phyloP scores from a whole-genome alignment of 2,329 filamentous ascomycete species.

The Phialocephala subalpina region DNA sequence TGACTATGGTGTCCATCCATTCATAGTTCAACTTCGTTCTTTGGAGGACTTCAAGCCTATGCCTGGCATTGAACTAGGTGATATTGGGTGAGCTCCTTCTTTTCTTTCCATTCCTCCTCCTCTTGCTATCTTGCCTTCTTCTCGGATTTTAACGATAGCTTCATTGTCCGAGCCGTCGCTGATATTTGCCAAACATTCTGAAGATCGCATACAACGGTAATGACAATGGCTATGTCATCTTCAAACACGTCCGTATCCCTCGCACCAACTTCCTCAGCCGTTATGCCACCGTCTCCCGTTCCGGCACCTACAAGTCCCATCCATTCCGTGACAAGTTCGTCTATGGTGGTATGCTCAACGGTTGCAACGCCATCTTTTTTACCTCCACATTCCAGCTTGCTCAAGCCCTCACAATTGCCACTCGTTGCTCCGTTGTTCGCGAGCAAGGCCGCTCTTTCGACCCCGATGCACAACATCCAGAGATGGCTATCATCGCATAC shows the following conservation, averaged over 20 bases:
- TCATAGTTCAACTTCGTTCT: conserved; percentile 43
- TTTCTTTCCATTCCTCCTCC: background rate
- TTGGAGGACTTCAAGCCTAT: conserved; percentile 38
- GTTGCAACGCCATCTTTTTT: conserved; percentile 42
- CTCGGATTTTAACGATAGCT: too few species aligned
- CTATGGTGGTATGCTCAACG: conserved; percentile 46
- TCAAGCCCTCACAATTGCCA: conserved; percentile 45
- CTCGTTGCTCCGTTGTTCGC: conserved; percentile 44
- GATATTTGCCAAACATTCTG: conserved; percentile 8
- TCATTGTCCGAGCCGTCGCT: background rate
- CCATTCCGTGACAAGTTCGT: conserved; percentile 45
- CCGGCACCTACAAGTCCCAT: conserved; percentile 41
- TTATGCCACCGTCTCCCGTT: conserved; percentile 41
- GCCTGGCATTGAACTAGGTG: conserved; percentile 42
- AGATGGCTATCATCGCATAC: conserved; percentile 33
- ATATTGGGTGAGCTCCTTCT: conserved; percentile 35
- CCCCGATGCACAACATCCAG: background rate
- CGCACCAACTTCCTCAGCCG: conserved; percentile 44
- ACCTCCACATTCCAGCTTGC: conserved; percentile 41
- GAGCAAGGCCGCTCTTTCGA: conserved; percentile 32
- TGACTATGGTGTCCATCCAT: conserved; percentile 43
- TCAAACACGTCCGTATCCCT: conserved; percentile 46
- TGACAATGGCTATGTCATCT: conserved; percentile 47
- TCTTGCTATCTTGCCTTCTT: too few species aligned
- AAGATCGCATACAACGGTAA: conserved; percentile 40